phyloP scores from a whole-genome alignment of 169 alveolate genomes.

The Babesia gibsoni region DNA sequence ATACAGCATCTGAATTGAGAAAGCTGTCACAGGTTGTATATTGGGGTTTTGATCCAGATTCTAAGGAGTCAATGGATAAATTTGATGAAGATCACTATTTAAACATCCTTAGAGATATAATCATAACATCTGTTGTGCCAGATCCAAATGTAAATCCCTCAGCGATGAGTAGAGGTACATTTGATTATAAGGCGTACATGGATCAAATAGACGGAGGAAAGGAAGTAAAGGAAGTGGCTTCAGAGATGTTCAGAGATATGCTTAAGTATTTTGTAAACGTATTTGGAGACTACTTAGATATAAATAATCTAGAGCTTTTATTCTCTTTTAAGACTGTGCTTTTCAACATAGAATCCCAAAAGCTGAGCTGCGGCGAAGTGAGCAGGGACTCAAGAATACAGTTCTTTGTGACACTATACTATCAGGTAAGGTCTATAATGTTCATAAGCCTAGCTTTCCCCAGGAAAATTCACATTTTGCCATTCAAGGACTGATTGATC shows the following conservation, averaged over 20 bases:
- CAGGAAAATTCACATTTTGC: slow-evolving; percentile 40
- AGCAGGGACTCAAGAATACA: slow-evolving; percentile 3
- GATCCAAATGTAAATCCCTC: too few species aligned
- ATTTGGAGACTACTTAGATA: slow-evolving; percentile 31
- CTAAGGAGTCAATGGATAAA: slow-evolving; percentile 9
- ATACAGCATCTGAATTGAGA: slow-evolving; percentile 12
- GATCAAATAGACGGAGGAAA: too few species aligned
- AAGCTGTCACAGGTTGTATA: neutral
- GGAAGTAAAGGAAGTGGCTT: too few species aligned
- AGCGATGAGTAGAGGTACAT: too few species aligned
- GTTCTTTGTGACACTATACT: slow-evolving; percentile 1
- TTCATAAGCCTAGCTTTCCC: too few species aligned
- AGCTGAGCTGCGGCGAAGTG: neutral
- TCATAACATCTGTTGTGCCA: too few species aligned
- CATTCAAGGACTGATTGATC: slow-evolving; percentile 43
- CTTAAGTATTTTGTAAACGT: too few species aligned
- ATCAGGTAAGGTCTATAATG: slow-evolving; percentile 54
- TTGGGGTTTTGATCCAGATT: slow-evolving; percentile 33
- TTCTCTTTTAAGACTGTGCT: slow-evolving; percentile 19
- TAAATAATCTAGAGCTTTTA: neutral
- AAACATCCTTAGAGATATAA: too few species aligned
- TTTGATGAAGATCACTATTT: neutral
- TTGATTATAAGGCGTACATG: too few species aligned
- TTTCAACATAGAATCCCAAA: neutral
- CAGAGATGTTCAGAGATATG: too few species aligned